These are phyloP conservation scores for Corrigiola litoralis DNA, from an alignment of 179 eudicot genomes.

Conservation along the genomic window DNA sequence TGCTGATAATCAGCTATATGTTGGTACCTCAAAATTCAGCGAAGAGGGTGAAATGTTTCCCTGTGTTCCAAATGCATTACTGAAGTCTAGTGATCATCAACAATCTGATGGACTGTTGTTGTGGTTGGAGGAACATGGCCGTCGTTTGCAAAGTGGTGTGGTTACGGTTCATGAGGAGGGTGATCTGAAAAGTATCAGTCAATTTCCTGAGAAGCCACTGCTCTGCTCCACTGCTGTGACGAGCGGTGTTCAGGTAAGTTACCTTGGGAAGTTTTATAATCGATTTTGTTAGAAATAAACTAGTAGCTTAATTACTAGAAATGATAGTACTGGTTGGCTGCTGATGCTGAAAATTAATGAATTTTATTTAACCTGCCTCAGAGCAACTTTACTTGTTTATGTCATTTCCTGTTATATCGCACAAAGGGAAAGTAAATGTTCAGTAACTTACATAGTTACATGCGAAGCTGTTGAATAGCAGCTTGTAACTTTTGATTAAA, in stretches of 20 bases:
- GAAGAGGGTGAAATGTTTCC: slow-evolving; percentile 69
- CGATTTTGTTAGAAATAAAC: background rate
- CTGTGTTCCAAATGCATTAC: slow-evolving; percentile 64
- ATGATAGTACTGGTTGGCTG: too few relatives aligned
- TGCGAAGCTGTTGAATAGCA: too few relatives aligned
- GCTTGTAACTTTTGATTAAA: too few relatives aligned
- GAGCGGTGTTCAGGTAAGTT: slow-evolving; percentile 82
- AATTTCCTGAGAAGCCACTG: slow-evolving; percentile 68
- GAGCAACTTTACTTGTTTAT: background rate
- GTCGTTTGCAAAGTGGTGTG: slow-evolving; percentile 63
- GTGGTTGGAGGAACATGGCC: slow-evolving; percentile 94
- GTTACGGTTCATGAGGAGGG: slow-evolving; percentile 52
- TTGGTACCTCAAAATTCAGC: slow-evolving; percentile 55
- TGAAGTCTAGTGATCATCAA: slow-evolving; percentile 33
- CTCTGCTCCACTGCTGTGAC: slow-evolving; percentile 69
- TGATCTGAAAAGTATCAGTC: slow-evolving; percentile 44
- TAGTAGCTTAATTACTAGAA: background rate
- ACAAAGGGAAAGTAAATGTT: background rate
- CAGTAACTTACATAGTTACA: background rate
- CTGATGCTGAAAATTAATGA: background rate
- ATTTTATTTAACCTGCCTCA: background rate
- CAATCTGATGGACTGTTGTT: slow-evolving; percentile 70
- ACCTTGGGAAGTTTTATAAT: background rate
- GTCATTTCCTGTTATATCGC: background rate
- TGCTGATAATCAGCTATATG: slow-evolving; percentile 61